These are phyloP conservation scores for Teunomyces stri DNA, from an alignment of 805 yeast genomes.

Conservation along the genomic window DNA sequence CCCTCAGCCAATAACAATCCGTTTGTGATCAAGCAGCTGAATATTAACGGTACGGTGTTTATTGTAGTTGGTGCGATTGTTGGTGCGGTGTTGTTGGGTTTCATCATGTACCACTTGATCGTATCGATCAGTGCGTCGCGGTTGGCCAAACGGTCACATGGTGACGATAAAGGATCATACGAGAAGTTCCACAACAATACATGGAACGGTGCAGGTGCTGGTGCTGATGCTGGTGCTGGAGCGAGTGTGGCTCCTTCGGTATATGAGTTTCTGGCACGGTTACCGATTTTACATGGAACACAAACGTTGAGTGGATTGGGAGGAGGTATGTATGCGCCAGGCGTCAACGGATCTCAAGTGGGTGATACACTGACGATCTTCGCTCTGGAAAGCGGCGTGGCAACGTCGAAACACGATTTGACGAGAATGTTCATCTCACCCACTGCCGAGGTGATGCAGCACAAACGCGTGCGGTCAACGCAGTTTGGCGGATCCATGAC, in stretches of 20 bases:
- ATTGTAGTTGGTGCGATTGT: conserved; percentile 75
- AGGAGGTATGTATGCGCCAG: conserved; percentile 7
- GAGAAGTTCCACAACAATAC: conserved; percentile 32
- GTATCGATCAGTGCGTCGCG: conserved; percentile 49
- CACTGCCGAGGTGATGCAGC: conserved; percentile 67
- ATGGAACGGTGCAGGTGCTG: conserved; percentile 25
- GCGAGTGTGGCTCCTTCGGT: too few relatives aligned
- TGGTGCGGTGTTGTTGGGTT: conserved; percentile 53
- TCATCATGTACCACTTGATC: conserved; percentile 52
- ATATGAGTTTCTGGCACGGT: conserved; percentile 24
- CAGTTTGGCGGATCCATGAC: conserved; percentile 16
- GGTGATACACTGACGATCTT: conserved; percentile 37
- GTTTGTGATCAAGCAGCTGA: conserved; percentile 47
- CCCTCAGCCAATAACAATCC: conserved; percentile 69
- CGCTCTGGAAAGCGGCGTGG: conserved; percentile 26
- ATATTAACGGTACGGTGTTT: conserved; percentile 77
- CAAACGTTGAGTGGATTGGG: conserved; percentile 19
- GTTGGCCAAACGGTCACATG: conserved; percentile 47
- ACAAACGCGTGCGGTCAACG: conserved; percentile 33
- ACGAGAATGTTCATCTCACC: conserved; percentile 72
- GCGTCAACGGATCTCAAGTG: conserved; percentile 18
- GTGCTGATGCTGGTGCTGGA: not conserved
- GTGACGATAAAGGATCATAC: conserved; percentile 28
- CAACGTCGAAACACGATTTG: conserved; percentile 39
- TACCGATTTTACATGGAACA: conserved; percentile 32